Evolutionary conservation across 805 yeast genomes (phyloP).

Genomic region (Sungouiella thailandica): DNA sequence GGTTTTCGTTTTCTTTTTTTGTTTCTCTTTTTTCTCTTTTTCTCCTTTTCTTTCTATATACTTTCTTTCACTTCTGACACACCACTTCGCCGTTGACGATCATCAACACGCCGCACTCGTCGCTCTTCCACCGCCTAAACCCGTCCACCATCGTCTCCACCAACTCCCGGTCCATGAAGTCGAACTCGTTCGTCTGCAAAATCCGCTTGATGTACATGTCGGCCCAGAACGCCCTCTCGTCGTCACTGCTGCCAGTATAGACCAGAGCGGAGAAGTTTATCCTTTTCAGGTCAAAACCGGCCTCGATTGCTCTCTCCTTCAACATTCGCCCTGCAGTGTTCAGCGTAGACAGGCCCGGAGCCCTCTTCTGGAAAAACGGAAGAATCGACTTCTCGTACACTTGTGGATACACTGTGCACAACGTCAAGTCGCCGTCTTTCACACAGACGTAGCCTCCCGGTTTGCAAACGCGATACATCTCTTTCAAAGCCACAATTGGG

Average conservation of each 20-base stretch:
- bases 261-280: slow-evolving; percentile 10
- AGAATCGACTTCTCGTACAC: slow-evolving; percentile 8
- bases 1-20: neutral
- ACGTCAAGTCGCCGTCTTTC: slow-evolving; percentile 25
- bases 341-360: slow-evolving; percentile 1
- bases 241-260: slow-evolving; percentile 13
- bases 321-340: slow-evolving; percentile 16
- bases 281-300: slow-evolving; percentile 13
- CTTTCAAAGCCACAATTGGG: slow-evolving; percentile 28
- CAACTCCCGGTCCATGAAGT: neutral
- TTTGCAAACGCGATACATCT: slow-evolving; percentile 33
- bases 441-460: slow-evolving; percentile 29
- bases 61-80: slow-evolving; percentile 8
- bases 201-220: slow-evolving; percentile 11
- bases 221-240: slow-evolving; percentile 7
- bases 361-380: neutral
- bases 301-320: slow-evolving; percentile 13
- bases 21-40: neutral
- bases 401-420: slow-evolving; percentile 16
- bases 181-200: slow-evolving; percentile 6
- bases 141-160: slow-evolving; percentile 7
- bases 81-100: slow-evolving; percentile 16
- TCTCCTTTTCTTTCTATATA: neutral
- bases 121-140: slow-evolving; percentile 15
- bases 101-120: slow-evolving; percentile 11